phyloP scores from a whole-genome alignment of 163 green algal genomes.

The Prototheca stagnorum region DNA sequence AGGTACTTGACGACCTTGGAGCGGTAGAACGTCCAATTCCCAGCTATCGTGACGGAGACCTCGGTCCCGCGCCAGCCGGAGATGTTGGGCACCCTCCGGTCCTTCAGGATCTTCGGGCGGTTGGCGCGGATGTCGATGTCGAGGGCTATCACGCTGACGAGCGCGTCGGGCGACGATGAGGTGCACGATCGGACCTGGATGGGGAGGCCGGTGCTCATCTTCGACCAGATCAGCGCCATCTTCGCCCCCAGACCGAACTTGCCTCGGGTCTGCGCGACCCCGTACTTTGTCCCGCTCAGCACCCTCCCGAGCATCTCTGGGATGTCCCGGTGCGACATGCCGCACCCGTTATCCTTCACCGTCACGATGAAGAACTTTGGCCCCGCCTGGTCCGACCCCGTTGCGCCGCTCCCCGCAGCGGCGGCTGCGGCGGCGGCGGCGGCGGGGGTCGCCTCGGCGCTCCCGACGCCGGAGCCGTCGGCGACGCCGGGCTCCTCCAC shows the following conservation, averaged over 20 bases:
- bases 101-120: conserved; percentile 68
- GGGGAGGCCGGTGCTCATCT: conserved; percentile 89
- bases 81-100: conserved; percentile 48
- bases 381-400: too few relatives aligned
- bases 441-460: too few relatives aligned
- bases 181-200: conserved; percentile 64
- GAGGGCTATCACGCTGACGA: conserved; percentile 60
- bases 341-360: conserved; percentile 79
- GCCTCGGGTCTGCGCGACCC: conserved; percentile 76
- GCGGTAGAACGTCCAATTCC: conserved; percentile 57
- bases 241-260: conserved; percentile 97
- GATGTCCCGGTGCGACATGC: conserved; percentile 88
- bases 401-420: background rate
- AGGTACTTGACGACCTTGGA: conserved; percentile 74
- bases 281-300: conserved; percentile 89
- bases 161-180: background rate
- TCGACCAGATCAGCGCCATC: conserved; percentile 95
- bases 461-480: background rate
- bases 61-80: conserved; percentile 63
- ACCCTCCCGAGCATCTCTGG: conserved; percentile 85
- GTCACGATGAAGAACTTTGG: background rate
- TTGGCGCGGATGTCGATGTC: conserved; percentile 93
- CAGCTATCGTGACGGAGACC: conserved; percentile 62
- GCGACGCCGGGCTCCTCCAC: background rate
- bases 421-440: background rate